Evolutionary conservation across 306 rosid species (phyloP), one percentile per base, ranked within the genome.

Genomic region (Sesbania bispinosa): DNA sequence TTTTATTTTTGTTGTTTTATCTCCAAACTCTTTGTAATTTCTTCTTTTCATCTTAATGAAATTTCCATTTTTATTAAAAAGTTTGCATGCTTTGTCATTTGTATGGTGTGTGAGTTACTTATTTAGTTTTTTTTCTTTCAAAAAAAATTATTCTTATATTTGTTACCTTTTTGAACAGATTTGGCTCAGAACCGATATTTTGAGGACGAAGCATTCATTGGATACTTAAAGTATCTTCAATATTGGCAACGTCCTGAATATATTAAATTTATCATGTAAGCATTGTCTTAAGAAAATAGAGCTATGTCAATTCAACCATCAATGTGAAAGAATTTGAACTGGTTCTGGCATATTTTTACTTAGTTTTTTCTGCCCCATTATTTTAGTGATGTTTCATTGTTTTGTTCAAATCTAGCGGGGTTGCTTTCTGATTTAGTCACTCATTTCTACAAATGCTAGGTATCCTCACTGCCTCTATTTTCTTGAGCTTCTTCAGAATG

Each of bases 211-310:
- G 95, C 95, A 47, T 94, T 94, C 78, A 90, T 94, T 75, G 97
- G 96, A 58, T 94, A 89, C 94, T 84, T 94, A 73, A 90, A 94
- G 73, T 87, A 94, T 69, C 97, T 94, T 50, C 98, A 89, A 67
- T 94, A 94, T 62, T 94, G 98, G 98, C 96, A 94, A 61, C 92
- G 79, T n/a, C 96, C 97, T 10, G 98, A 94, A 72, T 90, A 90
- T 68, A 80, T 67, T 0, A 90, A 91, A 75, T 90, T 68, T 82
- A 90, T 94, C 52, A 91, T 91, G 98, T 90, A 79, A 90, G 98
- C 62, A 24, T 50, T 67, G 13, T 48, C 51, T n/a, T n/a, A n/a
- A n/a, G n/a, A n/a, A n/a, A n/a, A n/a, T n/a, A n/a, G n/a, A n/a
- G n/a, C n/a, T n/a, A n/a, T n/a, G n/a, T n/a, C n/a, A 36, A 26